These are phyloP conservation scores for Passalora sequoiae DNA, from an alignment of 2,329 filamentous ascomycete species.

Conservation along the genomic window DNA sequence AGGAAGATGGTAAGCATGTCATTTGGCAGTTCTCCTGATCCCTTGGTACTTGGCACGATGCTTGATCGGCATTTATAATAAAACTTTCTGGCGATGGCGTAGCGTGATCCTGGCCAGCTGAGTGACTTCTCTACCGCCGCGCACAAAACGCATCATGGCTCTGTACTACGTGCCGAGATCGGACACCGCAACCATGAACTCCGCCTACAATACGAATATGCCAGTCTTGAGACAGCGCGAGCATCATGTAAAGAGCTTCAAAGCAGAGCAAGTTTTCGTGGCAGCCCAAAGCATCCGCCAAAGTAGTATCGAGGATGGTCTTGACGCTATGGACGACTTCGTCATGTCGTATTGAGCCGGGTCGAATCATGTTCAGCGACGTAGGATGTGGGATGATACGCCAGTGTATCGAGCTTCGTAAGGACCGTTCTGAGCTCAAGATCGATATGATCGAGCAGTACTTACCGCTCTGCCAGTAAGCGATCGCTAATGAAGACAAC, in stretches of 20 bases:
- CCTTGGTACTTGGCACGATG: too few species aligned
- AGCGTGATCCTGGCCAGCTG: too few species aligned
- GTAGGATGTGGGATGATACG: constrained; percentile 8
- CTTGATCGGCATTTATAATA: too few species aligned
- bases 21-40: too few species aligned
- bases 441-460: constrained; percentile 9
- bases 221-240: constrained; percentile 13
- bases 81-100: too few species aligned
- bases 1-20: too few species aligned
- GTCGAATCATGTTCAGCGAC: constrained; percentile 9
- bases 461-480: constrained; percentile 4
- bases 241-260: constrained; percentile 13
- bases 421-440: constrained; percentile 6
- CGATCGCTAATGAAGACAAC: constrained; percentile 5
- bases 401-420: constrained; percentile 8
- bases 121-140: too few species aligned
- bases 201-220: constrained; percentile 11
- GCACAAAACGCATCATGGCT: too few species aligned
- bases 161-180: too few species aligned
- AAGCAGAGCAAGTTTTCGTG: constrained; percentile 15
- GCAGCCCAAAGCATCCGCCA: constrained; percentile 16
- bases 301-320: constrained; percentile 10
- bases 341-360: constrained; percentile 4
- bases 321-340: constrained; percentile 7
- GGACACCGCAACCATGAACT: constrained; percentile 9